Evolutionary conservation across 768 basidiomycete genomes (phyloP).

Genomic region (Mrakia frigida): DNA sequence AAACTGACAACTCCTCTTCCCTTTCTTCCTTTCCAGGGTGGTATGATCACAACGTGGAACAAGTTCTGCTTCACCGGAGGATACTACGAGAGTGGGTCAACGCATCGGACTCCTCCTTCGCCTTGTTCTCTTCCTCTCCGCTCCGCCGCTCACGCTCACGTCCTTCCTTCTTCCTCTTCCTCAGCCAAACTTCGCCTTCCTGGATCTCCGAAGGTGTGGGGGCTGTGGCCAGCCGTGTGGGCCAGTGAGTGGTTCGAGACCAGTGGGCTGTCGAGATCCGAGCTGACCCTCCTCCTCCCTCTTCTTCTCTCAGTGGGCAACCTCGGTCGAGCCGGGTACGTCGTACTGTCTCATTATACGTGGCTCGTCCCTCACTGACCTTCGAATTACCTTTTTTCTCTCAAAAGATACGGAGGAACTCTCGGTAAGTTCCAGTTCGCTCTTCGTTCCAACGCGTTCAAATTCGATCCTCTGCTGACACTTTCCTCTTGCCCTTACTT

Average conservation of each 20-base stretch:
- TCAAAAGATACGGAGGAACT: slow-evolving; percentile 42
- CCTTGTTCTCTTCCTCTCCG: no score
- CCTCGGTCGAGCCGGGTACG: slow-evolving; percentile 68
- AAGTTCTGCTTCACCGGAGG: slow-evolving; percentile 95
- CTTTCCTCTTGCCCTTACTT: neutral
- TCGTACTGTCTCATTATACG: neutral
- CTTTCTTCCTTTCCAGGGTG: slow-evolving; percentile 30
- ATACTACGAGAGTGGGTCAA: slow-evolving; percentile 55
- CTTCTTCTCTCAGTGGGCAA: slow-evolving; percentile 57
- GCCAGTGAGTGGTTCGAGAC: neutral
- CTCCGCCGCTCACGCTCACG: no score
- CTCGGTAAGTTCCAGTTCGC: neutral
- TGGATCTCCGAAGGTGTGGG: slow-evolving; percentile 59
- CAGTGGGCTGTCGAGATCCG: no score
- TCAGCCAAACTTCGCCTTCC: slow-evolving; percentile 60
- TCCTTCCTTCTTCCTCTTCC: neutral
- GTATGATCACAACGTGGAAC: slow-evolving; percentile 51
- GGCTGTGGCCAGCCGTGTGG: slow-evolving; percentile 40
- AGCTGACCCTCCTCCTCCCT: neutral
- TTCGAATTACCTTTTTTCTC: neutral
- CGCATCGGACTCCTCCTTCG: no score
- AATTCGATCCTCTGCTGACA: neutral
- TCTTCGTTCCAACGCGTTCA: neutral
- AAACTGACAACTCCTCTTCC: neutral
- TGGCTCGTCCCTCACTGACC: neutral